Evolutionary conservation across 75 land plant genomes (phyloP), one percentile per base, ranked within the genome.

Genomic region (Gnetum montanum): DNA sequence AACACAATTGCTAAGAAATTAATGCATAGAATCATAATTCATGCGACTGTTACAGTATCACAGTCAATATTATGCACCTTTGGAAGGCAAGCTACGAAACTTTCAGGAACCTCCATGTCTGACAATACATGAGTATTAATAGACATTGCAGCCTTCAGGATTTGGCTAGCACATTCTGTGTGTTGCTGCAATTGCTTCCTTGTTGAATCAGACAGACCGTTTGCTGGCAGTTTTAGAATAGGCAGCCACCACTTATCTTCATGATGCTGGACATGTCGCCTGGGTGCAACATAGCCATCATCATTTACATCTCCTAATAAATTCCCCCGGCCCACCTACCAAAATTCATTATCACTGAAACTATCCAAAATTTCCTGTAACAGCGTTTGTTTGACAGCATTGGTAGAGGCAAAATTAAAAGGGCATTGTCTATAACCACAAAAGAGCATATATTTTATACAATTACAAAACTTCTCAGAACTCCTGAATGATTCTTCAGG

Each of bases 161-260:
- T 86, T 59, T 95, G 96, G 36, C 67, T 90, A 4, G 84, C 70
- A 50, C 78, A 80, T 24, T 95, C 96, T 60, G 88, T 59, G 33
- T 75, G 82, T 19, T 95, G 76, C 71, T 80, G 85, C 61, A 95
- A 46, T 61, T 60, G 77, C 75, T 80, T 90, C 48, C 81, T 81
- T 3, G 69, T 49, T 30, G 76, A 63, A 35, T 83, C 85, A 6
- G 92, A 70, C 35, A 95, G 77, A 2, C 99, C 96, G 31, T 54
- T 45, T 22, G 58, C 46, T 22, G 96, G 99, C 6, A 95, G 88
- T 47, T 71, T 77, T 0, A 96, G 99, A 23, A 68, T 70, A 13
- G 99, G 99, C 11, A 90, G 65, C 97, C 96, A 95, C 98, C 98
- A 94, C 54, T 94, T 90, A 61, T 94, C 98, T 40, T 88, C 90